Evolutionary conservation across 2,329 filamentous ascomycete genomes (phyloP).

Genomic region (Fusarium tanahbumbuense): DNA sequence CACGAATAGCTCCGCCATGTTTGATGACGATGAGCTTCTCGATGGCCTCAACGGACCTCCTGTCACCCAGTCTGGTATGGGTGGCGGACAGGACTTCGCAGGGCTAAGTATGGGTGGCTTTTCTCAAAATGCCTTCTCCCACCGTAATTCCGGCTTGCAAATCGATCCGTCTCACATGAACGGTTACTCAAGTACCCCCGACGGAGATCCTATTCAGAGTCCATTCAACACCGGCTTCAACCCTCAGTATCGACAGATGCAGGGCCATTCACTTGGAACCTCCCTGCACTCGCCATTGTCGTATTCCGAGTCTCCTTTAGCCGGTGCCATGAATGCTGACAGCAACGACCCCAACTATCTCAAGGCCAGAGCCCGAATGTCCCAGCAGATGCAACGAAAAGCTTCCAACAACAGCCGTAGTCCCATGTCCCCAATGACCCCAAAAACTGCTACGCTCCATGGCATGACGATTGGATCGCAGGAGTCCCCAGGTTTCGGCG

Average conservation of each 20-base stretch:
- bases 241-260: slow-evolving; percentile 80
- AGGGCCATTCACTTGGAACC: slow-evolving; percentile 66
- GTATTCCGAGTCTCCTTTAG: slow-evolving; percentile 55
- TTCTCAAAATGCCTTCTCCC: slow-evolving; percentile 63
- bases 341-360: slow-evolving; percentile 66
- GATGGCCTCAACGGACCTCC: slow-evolving; percentile 74
- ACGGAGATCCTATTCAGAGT: slow-evolving; percentile 91
- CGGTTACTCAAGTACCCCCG: slow-evolving; percentile 90
- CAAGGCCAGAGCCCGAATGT: slow-evolving; percentile 69
- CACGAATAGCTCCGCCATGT: slow-evolving; percentile 79
- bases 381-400: slow-evolving; percentile 76
- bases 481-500: slow-evolving; percentile 77
- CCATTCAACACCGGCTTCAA: slow-evolving; percentile 85
- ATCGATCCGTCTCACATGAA: slow-evolving; percentile 75
- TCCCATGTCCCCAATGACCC: slow-evolving; percentile 74
- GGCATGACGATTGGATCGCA: slow-evolving; percentile 74
- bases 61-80: slow-evolving; percentile 63
- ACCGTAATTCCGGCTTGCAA: slow-evolving; percentile 62
- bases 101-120: slow-evolving; percentile 68
- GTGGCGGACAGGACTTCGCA: slow-evolving; percentile 66
- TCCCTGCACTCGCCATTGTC: slow-evolving; percentile 59
- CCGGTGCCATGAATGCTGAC: slow-evolving; percentile 63
- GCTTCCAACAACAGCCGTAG: slow-evolving; percentile 78
- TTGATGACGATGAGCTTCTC: slow-evolving; percentile 89
- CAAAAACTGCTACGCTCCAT: slow-evolving; percentile 83